Evolutionary conservation across 2,329 filamentous ascomycete genomes (phyloP), one percentile per base, ranked within the genome.

Genomic region (Neophaeococcomyces aloes): DNA sequence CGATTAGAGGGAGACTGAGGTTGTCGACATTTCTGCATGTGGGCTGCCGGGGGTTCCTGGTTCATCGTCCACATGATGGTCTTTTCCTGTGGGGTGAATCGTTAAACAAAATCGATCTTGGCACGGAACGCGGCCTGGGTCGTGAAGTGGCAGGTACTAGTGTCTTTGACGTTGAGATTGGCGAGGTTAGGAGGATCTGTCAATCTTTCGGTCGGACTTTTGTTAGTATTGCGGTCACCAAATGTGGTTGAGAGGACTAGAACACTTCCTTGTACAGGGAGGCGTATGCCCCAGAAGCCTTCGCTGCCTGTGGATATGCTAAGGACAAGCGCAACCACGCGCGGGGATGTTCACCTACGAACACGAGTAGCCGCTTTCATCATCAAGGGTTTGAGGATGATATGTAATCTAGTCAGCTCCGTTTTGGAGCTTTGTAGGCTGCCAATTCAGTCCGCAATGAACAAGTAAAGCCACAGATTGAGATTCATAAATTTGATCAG

Each of bases 341-440:
- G 60, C 13, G 61, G 62, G 17, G 52, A 59, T 17, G 57, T 64
- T 2, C 57, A 53, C 38, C 54, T 70, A 34, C 59, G 66, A 43
- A 68, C 62, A 2, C 59, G 60, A 3, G 63, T 70, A 34, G 60
- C 60, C 21, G 61, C 61, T 0, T 68, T 70, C 42, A 64, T 69
- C 19, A 69, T 70, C 51, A 68, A 64, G 51, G 65, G 67, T 1
- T 46, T 70, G 23, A 62, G 53, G 40, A 63, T 69, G 35, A 61
- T 59, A 2, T 65, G 66, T 1, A 70, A 68, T 38, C 53, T 70
- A 29, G 61, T 69, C 3, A 66, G 66, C 1, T 67, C 61, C 4
- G 48, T 69, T 48, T 65, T 64, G 46, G 68, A 70, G 68, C 65
- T 33, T 57, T 68, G 53, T 67, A 69, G 46, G 67, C 66, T 0